Evolutionary conservation across 441 rosid genomes (phyloP).

Genomic region (Aleurites moluccanus): DNA sequence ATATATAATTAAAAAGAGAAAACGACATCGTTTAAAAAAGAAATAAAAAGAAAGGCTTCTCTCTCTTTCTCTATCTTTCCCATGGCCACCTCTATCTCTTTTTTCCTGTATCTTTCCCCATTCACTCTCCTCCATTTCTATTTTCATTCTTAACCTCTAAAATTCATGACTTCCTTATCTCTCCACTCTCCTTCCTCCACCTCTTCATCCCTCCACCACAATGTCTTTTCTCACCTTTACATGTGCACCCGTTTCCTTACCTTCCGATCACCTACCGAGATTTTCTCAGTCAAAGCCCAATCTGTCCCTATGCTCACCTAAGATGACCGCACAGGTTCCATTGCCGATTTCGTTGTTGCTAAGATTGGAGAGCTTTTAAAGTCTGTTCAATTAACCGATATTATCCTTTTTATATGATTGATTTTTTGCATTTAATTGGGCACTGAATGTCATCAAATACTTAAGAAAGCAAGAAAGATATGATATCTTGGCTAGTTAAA

Average conservation of each 20-base stretch:
- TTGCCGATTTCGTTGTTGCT: slow-evolving; percentile 83
- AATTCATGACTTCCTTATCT: slow-evolving; percentile 64
- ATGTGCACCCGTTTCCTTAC: slow-evolving; percentile 21
- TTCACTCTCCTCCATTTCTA: slow-evolving; percentile 11
- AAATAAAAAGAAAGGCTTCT: too few relatives aligned
- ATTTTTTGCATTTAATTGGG: too few relatives aligned
- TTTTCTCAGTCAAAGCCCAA: slow-evolving; percentile 52
- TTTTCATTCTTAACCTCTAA: neutral
- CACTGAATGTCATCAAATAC: too few relatives aligned
- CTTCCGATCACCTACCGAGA: slow-evolving; percentile 22
- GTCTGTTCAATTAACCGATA: slow-evolving; percentile 56
- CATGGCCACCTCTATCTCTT: too few relatives aligned
- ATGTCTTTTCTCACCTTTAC: slow-evolving; percentile 23
- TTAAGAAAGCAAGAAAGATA: too few relatives aligned
- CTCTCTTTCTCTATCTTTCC: too few relatives aligned
- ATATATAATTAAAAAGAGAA: too few relatives aligned
- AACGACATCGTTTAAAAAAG: too few relatives aligned
- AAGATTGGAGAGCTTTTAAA: slow-evolving; percentile 63
- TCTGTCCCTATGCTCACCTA: slow-evolving; percentile 64
- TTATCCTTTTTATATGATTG: too few relatives aligned
- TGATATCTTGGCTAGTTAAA: too few relatives aligned
- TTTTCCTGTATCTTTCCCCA: too few relatives aligned
- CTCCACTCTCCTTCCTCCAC: slow-evolving; percentile 32
- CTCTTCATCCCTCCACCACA: slow-evolving; percentile 21
- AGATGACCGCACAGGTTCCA: slow-evolving; percentile 87